Evolutionary conservation across 352 stramenopile species (phyloP), one percentile per base, ranked within the genome.

Genomic region (Pythium chondricola): DNA sequence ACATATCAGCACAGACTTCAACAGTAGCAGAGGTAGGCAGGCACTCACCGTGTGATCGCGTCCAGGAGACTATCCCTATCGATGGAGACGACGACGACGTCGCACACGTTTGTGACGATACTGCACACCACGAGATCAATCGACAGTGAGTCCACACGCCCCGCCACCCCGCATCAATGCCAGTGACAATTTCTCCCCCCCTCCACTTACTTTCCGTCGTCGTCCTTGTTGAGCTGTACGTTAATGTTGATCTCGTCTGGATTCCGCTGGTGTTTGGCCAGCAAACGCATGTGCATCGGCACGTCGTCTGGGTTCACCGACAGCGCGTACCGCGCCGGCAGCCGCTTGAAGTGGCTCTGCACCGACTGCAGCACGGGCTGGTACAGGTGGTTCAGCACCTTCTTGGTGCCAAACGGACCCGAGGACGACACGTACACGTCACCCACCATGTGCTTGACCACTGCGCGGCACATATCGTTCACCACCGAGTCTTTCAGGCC

Each of bases 371-470:
- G 71, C n/a, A 93, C 82, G 2, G 82, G 82, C 31, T 88, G 78
- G 60, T 93, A 93, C 42, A 93, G 48, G 48, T 93, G 82, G 43
- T 93, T 93, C 26, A 90, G 57, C 46, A 90, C 82, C 56, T 88
- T 88, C 33, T 83, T 83, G 27, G 72, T 65, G 18, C 79, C 79
- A 22, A 84, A 70, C 2, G 77, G 78, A 0, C 67, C 71, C 0
- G 76, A 84, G 0, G 76, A 79, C 32, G 75, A 78, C 42, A 91
- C 81, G 41, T 92, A 92, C 48, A 89, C 74, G 48, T 93, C 82
- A 22, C 82, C 82, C 24, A 93, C 82, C 79, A 93, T 93, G 62
- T 93, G 82, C 64, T 93, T 93, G 37, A 88, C 82, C 0, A 93
- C 82, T 0, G 82, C 82, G 31, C 76, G 76, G 52, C 82, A 93